phyloP scores from a whole-genome alignment of 768 basidiomycete genomes.

The Trametes villosa region DNA sequence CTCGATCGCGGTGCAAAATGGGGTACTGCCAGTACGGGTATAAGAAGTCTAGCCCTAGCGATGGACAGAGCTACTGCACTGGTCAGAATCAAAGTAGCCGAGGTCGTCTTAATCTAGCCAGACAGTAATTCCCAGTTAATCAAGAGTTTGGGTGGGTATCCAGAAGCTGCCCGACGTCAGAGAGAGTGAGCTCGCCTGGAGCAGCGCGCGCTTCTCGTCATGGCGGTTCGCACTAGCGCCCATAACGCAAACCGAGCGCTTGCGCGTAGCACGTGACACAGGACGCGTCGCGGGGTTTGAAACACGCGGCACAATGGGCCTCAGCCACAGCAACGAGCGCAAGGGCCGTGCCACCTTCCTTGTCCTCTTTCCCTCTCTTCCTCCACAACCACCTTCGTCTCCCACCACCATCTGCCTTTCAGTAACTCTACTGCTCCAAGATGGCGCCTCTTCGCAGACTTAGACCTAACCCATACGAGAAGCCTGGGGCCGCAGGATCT shows the following conservation, averaged over 20 bases:
- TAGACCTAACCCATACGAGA: not conserved
- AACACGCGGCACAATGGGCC: not conserved
- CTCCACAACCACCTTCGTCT: not conserved
- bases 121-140: too few species aligned
- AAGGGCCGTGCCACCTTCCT: not conserved
- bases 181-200: not conserved
- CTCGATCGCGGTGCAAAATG: too few species aligned
- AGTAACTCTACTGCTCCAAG: too few species aligned
- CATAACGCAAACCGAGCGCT: not conserved
- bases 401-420: too few species aligned
- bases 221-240: not conserved
- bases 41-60: too few species aligned
- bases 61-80: too few species aligned
- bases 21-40: too few species aligned
- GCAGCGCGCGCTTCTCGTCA: not conserved
- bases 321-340: not conserved
- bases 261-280: not conserved
- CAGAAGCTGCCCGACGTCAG: too few species aligned
- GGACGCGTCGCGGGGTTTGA: constrained; percentile 6
- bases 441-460: constrained; percentile 3
- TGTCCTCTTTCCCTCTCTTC: not conserved
- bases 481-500: not conserved
- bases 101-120: too few species aligned
- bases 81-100: too few species aligned
- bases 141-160: too few species aligned